Base-by-base conservation (phyloP, 345 rosid genomes). In the Garcia nutans region DNA sequence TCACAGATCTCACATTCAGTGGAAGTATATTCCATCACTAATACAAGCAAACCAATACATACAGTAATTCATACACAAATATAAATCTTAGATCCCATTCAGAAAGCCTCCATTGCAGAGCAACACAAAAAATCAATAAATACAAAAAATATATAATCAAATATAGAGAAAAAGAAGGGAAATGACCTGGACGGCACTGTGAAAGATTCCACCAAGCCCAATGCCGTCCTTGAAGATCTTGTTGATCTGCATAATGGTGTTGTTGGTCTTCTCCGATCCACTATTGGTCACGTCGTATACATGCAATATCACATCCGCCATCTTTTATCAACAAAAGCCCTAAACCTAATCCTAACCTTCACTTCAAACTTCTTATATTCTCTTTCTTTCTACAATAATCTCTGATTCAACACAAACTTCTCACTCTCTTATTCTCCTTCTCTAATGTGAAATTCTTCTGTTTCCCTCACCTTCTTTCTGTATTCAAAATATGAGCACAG, bases 171-270 rank as follows among this genome's bases (percentile, higher is more conserved):
- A 61, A n/a, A 74, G 80, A 57, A 24, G 55, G 52, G 15, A 11
- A 56, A n/a, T 10, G 26, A 92, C 99, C 97, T 96, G 97, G 74
- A 96, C 88, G 22, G 99, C 99, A 84, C 97, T 92, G 85, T 96
- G 99, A 83, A 96, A 92, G 88, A 92, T 90, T 74, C 98, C 99
- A n/a, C 99, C 98, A 16, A 96, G 77, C 76, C 99, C 98, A 37
- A 96, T 90, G 31, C 90, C 89, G 75, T 96, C 99, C 77, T 96
- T 96, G 86, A 96, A 93, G 91, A 96, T 88, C 83, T 89, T 90
- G 68, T 93, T 96, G 88, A 96, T 92, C 81, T 93, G 90, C 88
- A 91, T 72, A 72, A 96, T 89, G 24, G 98, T 93, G 86, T 68
- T 89, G 89, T 93, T 92, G 19, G 98, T 89, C 89, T 96, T 93